Evolutionary conservation across 2,329 filamentous ascomycete species (phyloP).

Genomic region (Tolypocladium cylindrosporum): DNA sequence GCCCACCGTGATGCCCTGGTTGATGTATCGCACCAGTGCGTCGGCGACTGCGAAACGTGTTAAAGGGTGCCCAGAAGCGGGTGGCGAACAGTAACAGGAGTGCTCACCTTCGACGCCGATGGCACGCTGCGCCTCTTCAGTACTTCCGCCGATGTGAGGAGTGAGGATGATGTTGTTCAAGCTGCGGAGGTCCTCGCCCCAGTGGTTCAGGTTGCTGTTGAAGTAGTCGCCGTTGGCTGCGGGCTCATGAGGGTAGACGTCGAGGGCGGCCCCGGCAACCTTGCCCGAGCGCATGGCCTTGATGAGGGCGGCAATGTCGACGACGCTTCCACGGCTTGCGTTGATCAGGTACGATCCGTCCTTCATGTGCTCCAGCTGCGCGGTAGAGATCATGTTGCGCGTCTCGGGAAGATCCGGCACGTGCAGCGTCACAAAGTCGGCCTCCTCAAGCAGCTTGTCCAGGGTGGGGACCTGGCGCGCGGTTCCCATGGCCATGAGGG

Average conservation of each 20-base stretch:
- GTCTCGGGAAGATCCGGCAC: conserved; percentile 92
- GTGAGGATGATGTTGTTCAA: conserved; percentile 92
- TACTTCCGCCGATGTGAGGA: conserved; percentile 94
- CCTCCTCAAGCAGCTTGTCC: conserved; percentile 62
- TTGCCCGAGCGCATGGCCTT: conserved; percentile 78
- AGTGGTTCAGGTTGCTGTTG: conserved; percentile 69
- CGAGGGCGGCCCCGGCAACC: conserved; percentile 86
- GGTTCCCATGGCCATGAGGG: conserved; percentile 88
- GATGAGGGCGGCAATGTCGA: conserved; percentile 87
- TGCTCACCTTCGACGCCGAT: conserved; percentile 73
- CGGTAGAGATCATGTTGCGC: conserved; percentile 76
- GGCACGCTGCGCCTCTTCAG: conserved; percentile 91
- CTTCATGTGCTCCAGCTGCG: conserved; percentile 83
- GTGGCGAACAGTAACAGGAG: not conserved
- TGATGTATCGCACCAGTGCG: conserved; percentile 86
- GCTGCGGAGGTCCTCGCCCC: conserved; percentile 74
- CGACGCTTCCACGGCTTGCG: conserved; percentile 84
- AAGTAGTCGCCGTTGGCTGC: conserved; percentile 94
- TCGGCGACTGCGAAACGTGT: conserved; percentile 51
- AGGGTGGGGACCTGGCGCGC: conserved; percentile 73
- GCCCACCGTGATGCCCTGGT: conserved; percentile 82
- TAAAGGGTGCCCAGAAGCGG: not conserved
- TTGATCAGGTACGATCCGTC: conserved; percentile 90
- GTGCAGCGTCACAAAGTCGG: conserved; percentile 91
- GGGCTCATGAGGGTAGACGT: conserved; percentile 92